A percentile compares a stretch with the other conserved stretches of the same genome.
These are phyloP conservation scores for Sugiyamaella xylanicola DNA, from an alignment of 1,139 yeast genomes.

Conservation along the genomic window DNA sequence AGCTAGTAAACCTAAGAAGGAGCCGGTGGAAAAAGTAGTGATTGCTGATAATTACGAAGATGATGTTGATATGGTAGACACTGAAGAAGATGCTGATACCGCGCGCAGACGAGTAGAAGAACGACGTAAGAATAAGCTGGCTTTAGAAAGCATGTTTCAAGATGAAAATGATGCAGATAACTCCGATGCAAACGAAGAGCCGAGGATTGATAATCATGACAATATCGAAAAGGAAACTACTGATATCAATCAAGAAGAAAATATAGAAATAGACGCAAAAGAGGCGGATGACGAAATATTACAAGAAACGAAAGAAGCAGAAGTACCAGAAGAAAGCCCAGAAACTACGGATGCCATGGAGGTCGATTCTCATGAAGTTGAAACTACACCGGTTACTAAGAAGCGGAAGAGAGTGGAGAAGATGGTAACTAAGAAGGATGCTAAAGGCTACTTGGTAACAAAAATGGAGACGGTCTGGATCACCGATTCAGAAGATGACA, in stretches of 20 bases:
- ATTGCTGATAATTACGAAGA: constrained; percentile 26
- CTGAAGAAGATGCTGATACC: constrained; percentile 14
- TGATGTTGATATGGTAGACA: constrained; percentile 23
- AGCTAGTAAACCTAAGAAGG: constrained; percentile 19
- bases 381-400: constrained; percentile 1
- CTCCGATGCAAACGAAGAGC: no score
- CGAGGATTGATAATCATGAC: constrained; percentile 13
- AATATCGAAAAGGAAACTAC: not conserved
- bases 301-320: constrained; percentile 12
- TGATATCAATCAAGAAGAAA: not conserved
- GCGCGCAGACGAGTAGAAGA: constrained; percentile 21
- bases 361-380: not conserved
- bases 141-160: constrained; percentile 29
- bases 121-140: constrained; percentile 21
- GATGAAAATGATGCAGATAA: constrained; percentile 27
- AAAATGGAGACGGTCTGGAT: constrained; percentile 28
- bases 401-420: constrained; percentile 26
- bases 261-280: not conserved
- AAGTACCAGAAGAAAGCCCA: constrained; percentile 7
- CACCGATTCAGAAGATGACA: constrained; percentile 29
- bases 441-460: constrained; percentile 28
- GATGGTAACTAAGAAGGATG: constrained; percentile 24
- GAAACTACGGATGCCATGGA: constrained; percentile 14
- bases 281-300: constrained; percentile 12
- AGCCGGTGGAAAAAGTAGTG: constrained; percentile 26